Base-by-base conservation (phyloP, 805 yeast species). In the Grigorovia transvaalensis region DNA sequence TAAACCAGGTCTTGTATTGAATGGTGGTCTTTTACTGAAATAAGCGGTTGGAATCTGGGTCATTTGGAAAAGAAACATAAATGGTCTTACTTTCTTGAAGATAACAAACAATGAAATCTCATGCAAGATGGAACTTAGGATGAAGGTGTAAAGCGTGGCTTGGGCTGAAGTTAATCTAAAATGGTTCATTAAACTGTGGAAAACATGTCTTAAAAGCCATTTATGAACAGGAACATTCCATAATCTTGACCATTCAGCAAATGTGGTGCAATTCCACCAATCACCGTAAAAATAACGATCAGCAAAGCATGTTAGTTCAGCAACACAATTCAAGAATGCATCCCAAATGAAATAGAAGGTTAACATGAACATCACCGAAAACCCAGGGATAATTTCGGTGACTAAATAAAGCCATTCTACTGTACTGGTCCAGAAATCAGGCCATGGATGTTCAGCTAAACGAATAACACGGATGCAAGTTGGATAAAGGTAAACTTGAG, bases 221-320 rank as follows among this genome's bases (percentile, higher is more conserved):
- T 81, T 78, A 66, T 93, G 96, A 23, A 93, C 98, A 0, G 98
- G 96, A 9, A 79, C 78, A 66, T 93, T 93, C 99, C 99, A 95
- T 55, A 85, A 81, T 57, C 97, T 75, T 12, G 96, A 84, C 66
- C 86, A 93, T 64, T 90, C 90, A 53, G 86, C 87, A 96, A 96
- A 93, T 45, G 88, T 85, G 18, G 84, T 80, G 55, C 95, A 86
- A 59, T 90, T 88, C 99, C 99, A 93, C 99, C 99, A 95, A 45
- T 88, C 86, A 4, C 95, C 91, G 63, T 95, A 93, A 67, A 93
- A 93, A 57, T 85, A 85, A 49, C 99, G 79, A 65, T 93, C 97
- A 5, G 88, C 96, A 69, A 83, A 95, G 49, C 76, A 63, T 15
- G 96, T 83, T 42, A 91, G 71, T 66, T 93, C 99, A 0, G 96